Conservation (phyloP, 129 eudicot genomes). For the Tagetes patula region DNA sequence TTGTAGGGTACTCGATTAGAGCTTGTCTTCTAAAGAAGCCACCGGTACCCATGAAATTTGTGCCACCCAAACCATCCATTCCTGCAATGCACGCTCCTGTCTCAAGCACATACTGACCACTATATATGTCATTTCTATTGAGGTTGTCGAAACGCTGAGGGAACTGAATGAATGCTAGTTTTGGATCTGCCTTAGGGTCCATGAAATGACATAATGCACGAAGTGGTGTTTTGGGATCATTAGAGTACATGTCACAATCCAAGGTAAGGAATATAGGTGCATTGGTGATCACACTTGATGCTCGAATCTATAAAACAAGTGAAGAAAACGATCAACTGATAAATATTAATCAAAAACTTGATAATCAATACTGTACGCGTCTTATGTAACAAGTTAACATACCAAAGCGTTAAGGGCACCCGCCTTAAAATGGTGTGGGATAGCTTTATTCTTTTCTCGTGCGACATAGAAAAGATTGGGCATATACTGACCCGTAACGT, state of each 20-base stretch:
- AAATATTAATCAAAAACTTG: neutral
- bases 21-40: slow-evolving; percentile 60
- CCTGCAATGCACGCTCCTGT: slow-evolving; percentile 35
- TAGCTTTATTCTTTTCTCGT: slow-evolving; percentile 44
- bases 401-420: slow-evolving; percentile 87
- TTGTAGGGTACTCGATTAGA: slow-evolving; percentile 28
- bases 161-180: slow-evolving; percentile 58
- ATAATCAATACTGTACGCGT: neutral
- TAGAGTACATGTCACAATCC: slow-evolving; percentile 79
- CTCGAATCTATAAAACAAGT: slow-evolving; percentile 55
- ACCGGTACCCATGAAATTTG: slow-evolving; percentile 50
- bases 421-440: slow-evolving; percentile 66
- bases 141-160: slow-evolving; percentile 63
- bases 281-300: slow-evolving; percentile 57
- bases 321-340: neutral
- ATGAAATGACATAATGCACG: slow-evolving; percentile 43
- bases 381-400: slow-evolving; percentile 4
- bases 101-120: slow-evolving; percentile 30
- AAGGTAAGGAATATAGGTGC: slow-evolving; percentile 55
- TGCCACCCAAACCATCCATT: slow-evolving; percentile 63
- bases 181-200: slow-evolving; percentile 40
- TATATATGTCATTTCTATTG: slow-evolving; percentile 55
- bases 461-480: slow-evolving; percentile 74
- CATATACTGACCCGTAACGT: slow-evolving; percentile 41
- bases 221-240: slow-evolving; percentile 61